Evolutionary conservation across 139 green algal genomes (phyloP), one percentile per base, ranked within the genome.

Genomic region (Pleodorina starrii): DNA sequence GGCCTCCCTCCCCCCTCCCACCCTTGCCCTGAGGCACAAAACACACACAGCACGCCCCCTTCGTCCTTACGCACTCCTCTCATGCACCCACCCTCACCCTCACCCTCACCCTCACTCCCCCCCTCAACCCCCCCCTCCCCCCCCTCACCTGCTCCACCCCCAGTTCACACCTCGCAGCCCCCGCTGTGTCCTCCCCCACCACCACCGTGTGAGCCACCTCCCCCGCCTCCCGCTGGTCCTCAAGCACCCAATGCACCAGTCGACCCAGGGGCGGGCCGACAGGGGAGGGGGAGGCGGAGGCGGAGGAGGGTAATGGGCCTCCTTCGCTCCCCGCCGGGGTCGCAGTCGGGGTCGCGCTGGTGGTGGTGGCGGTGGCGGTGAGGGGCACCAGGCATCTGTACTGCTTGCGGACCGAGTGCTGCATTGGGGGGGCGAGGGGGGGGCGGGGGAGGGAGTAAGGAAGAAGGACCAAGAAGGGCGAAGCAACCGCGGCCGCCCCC

Each of bases 231-330:
- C 89, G 90, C 76, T 90, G 73, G 74, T 87, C 71, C 82, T 84
- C 36, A 21, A 92, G 43, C 77, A 95, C 57, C n/a, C 90, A 84
- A 59, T 97, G 92, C 12, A 93, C 81, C 90, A 96, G 82, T 29
- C 17, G 57, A n/a, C 36, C 17, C 78, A 25, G 10, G 50, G 46
- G 14, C 25, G 46, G 74, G n/a, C n/a, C n/a, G n/a, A n/a, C n/a
- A n/a, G n/a, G n/a, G n/a, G n/a, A n/a, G n/a, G n/a, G n/a, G n/a
- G n/a, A n/a, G n/a, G n/a, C n/a, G n/a, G n/a, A n/a, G n/a, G n/a
- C n/a, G n/a, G n/a, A n/a, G n/a, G n/a, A n/a, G n/a, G n/a, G n/a
- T n/a, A n/a, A n/a, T n/a, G n/a, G n/a, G n/a, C n/a, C n/a, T n/a
- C n/a, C n/a, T n/a, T n/a, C n/a, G n/a, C n/a, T n/a, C n/a, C n/a